Base-by-base conservation (phyloP, 2,329 filamentous ascomycete species). In the Penicillium occitanis region DNA sequence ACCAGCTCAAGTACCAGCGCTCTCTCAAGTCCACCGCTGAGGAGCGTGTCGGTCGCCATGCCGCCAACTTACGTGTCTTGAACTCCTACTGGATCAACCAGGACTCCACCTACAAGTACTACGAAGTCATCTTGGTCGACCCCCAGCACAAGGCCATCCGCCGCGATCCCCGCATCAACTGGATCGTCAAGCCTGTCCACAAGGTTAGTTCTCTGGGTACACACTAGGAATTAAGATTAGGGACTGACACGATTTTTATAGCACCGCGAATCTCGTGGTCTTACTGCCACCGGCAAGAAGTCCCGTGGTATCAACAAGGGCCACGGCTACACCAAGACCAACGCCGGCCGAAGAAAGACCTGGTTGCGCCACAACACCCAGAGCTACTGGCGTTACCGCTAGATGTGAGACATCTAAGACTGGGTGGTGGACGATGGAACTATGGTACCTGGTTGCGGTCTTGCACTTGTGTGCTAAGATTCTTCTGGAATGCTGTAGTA, bases 51-150 rank as follows among this genome's bases (percentile, higher is more conserved):
- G 95, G 96, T 80, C 93, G 93, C 84, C 93, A 94, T 83, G 97
- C 93, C 87, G 93, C 93, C 85, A 99, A 99, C 87, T 86, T 99
- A 83, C 93, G 95, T 81, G 95, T 99, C 80, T 91, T 99, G 80
- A 99, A 99, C 91, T 98, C 94, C 72, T 99, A 99, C 93, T 99
- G 96, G 96, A 92, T 99, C 88, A 99, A 99, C 91, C 93, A 98
- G 89, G 95, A 99, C 88, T 97, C 93, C 69, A 99, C 95, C 85
- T 99, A 98, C 92, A 99, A 99, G 89, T 99, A 99, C 91, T 99
- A 89, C 88, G 95, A 99, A 87, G 90, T 98, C 84, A 98, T 99
- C 87, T 92, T 97, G 80, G 94, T 99, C 81, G 95, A 99, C 87
- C 95, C 95, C 82, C 91, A 96, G 87, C 95, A 99, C 92, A 98